Percentiles rank a stretch among this genome's conserved stretches.
Evolutionary conservation across 2,329 filamentous ascomycete species (phyloP).

Genomic region (Cercospora canescens): DNA sequence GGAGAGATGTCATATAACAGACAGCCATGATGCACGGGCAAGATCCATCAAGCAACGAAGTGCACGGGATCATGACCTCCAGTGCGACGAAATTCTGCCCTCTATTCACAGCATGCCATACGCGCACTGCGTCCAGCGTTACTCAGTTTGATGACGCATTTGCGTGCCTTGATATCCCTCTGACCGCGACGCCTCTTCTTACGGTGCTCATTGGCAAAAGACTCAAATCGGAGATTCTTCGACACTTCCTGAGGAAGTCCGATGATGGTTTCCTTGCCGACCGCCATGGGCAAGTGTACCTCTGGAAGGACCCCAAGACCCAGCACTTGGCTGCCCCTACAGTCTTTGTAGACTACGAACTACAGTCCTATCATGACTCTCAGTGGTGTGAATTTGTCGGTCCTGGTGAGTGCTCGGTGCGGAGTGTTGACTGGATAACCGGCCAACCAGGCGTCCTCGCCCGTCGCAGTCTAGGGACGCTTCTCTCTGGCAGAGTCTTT

Average conservation of each 20-base stretch:
- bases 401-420: background rate
- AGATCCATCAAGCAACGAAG: background rate
- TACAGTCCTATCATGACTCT: background rate
- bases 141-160: background rate
- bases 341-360: constrained; percentile 11
- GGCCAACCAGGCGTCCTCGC: background rate
- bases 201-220: background rate
- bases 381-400: background rate
- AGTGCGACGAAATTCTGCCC: background rate
- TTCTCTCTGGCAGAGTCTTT: constrained; percentile 22
- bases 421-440: background rate
- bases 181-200: background rate
- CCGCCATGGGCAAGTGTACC: constrained; percentile 4
- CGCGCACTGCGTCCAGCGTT: background rate
- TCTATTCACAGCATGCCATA: background rate
- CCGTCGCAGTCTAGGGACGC: constrained; percentile 17
- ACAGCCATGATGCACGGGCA: background rate
- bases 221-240: constrained; percentile 4
- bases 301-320: background rate
- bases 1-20: background rate
- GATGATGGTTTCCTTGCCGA: constrained; percentile 1
- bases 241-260: background rate
- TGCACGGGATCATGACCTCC: background rate
- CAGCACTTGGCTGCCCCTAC: background rate
- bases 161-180: background rate